phyloP scores from a whole-genome alignment of 306 rosid species.

The Glycyrrhiza uralensis region DNA sequence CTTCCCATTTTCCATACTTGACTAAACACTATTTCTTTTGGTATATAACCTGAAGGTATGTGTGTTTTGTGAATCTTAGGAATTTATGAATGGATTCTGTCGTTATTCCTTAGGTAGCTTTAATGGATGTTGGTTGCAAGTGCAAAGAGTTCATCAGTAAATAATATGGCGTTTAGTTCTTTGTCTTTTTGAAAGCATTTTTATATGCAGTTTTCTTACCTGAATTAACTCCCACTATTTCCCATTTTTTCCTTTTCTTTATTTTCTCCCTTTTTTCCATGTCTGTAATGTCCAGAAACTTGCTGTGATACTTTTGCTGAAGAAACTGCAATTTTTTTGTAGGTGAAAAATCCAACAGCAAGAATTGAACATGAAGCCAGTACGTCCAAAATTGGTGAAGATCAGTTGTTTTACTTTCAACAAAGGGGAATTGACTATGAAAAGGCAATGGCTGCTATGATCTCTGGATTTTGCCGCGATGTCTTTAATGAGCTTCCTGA shows the following conservation, averaged over 20 bases:
- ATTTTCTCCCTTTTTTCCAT: background rate
- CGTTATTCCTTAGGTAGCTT: background rate
- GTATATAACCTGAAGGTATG: background rate
- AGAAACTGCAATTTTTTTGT: background rate
- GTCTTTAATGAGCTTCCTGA: slow-evolving; percentile 96
- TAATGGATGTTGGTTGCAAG: slow-evolving; percentile 9
- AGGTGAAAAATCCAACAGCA: slow-evolving; percentile 89
- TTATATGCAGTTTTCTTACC: background rate
- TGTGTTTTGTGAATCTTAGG: background rate
- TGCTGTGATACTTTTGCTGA: background rate
- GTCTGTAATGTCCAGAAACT: background rate
- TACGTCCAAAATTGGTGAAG: slow-evolving; percentile 92
- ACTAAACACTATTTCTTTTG: background rate
- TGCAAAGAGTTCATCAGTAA: background rate
- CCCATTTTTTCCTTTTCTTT: background rate
- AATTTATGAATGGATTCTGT: background rate
- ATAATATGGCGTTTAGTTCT: background rate
- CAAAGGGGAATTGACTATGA: slow-evolving; percentile 93
- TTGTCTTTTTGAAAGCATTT: background rate
- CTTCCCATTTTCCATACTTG: background rate
- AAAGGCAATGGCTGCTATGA: slow-evolving; percentile 98
- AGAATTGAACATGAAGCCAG: slow-evolving; percentile 93
- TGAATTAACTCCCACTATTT: background rate
- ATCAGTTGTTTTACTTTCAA: slow-evolving; percentile 86
- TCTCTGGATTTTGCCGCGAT: slow-evolving; percentile 88